phyloP scores from a whole-genome alignment of 225 moss, liverwort and hornwort species.

The Lunularia cruciata region DNA sequence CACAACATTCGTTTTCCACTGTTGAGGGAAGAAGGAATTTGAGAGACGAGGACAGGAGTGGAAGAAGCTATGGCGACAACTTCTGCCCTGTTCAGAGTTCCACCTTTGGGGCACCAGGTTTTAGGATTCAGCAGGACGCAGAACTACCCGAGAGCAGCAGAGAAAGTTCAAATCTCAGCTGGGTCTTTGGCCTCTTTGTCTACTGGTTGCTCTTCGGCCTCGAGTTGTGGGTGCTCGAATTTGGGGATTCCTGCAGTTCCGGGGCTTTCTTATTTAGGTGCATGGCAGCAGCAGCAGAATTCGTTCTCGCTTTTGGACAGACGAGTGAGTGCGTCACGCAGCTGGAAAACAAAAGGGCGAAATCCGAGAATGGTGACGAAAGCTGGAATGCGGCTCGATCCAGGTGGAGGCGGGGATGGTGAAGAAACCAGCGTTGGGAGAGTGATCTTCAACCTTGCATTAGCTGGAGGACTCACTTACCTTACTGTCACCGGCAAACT shows the following conservation, averaged over 20 bases:
- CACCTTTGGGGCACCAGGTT: not conserved
- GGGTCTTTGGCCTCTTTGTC: not conserved
- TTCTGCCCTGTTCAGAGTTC: not conserved
- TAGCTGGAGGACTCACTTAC: constrained; percentile 91
- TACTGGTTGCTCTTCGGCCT: not conserved
- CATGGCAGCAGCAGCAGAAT: constrained; percentile 6
- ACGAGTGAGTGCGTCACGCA: not conserved
- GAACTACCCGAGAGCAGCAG: not conserved
- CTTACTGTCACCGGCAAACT: constrained; percentile 93
- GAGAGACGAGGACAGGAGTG: not conserved
- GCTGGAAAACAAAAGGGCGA: not conserved
- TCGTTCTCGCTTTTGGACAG: not conserved
- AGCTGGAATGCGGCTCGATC: constrained; percentile 81
- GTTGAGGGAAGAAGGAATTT: not conserved
- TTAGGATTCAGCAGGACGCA: not conserved
- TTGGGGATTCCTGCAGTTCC: not conserved
- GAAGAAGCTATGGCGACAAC: constrained; percentile 9
- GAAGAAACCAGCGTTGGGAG: constrained; percentile 53
- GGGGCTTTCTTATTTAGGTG: not conserved
- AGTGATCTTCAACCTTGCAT: constrained; percentile 69
- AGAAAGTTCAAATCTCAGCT: not conserved
- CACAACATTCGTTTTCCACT: too few species aligned
- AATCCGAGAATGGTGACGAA: constrained; percentile 17
- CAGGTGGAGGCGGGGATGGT: constrained; percentile 54
- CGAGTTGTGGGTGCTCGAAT: constrained; percentile 11